Percentiles rank a stretch among this genome's conserved stretches.
These are phyloP conservation scores for Gremmenia infestans DNA, from an alignment of 2,329 filamentous ascomycete species.

Conservation along the genomic window DNA sequence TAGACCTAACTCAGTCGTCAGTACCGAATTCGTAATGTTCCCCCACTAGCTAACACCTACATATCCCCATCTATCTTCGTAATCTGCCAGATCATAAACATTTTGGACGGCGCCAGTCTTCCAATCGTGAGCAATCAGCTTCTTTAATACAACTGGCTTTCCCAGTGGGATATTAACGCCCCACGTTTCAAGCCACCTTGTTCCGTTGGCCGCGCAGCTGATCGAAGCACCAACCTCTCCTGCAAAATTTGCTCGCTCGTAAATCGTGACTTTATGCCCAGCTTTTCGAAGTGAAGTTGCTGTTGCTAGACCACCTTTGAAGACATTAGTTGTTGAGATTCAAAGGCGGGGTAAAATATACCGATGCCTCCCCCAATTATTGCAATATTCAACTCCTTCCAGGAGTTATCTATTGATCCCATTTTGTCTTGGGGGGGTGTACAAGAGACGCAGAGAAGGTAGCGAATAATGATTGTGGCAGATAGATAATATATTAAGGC, in stretches of 20 bases:
- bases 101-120: conserved; percentile 61
- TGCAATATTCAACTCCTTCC: conserved; percentile 14
- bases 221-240: conserved; percentile 65
- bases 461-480: not conserved
- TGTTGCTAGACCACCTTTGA: conserved; percentile 43
- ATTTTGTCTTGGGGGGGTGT: conserved; percentile 5
- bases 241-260: conserved; percentile 61
- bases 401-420: conserved; percentile 16
- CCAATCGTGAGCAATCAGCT: conserved; percentile 67
- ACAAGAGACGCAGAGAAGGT: not conserved
- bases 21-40: not conserved
- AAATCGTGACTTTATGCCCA: conserved; percentile 55
- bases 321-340: not conserved
- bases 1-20: conserved; percentile 40
- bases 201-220: conserved; percentile 65
- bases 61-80: conserved; percentile 60
- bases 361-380: conserved; percentile 22
- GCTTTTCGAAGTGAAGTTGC: conserved; percentile 48
- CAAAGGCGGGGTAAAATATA: not conserved
- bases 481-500: not conserved
- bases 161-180: conserved; percentile 58
- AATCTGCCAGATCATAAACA: conserved; percentile 59
- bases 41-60: conserved; percentile 21
- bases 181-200: conserved; percentile 66
- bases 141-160: conserved; percentile 59